Conservation (phyloP, 306 rosid genomes). For the Senna siamea region DNA sequence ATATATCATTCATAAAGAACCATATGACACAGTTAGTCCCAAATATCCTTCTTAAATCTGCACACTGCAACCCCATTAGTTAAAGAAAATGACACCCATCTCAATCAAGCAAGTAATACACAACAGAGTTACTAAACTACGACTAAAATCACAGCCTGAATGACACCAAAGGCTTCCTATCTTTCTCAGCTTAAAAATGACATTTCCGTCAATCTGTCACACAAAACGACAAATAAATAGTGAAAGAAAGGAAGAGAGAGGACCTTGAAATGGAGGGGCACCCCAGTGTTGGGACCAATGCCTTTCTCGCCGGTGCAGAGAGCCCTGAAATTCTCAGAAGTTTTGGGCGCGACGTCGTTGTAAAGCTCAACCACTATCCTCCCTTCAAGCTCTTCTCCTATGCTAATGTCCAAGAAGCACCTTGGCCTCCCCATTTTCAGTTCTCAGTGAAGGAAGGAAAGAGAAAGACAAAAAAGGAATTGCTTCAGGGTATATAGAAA, state of each 20-base stretch:
- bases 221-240: background rate
- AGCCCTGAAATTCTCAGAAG: constrained; percentile 72
- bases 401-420: constrained; percentile 64
- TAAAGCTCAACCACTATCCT: constrained; percentile 64
- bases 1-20: constrained; percentile 4
- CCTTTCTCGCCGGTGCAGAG: constrained; percentile 92
- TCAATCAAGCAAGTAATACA: background rate
- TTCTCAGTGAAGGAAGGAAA: background rate
- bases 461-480: background rate
- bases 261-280: constrained; percentile 90
- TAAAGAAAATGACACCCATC: background rate
- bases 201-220: background rate
- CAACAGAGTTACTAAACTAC: background rate
- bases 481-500: background rate
- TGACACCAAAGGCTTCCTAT: background rate
- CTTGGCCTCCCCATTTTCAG: constrained; percentile 50
- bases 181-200: constrained; percentile 10
- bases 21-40: background rate
- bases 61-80: background rate
- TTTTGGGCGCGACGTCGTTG: constrained; percentile 63
- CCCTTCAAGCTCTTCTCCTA: constrained; percentile 73
- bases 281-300: constrained; percentile 78
- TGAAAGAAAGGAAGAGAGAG: background rate
- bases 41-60: constrained; percentile 1
- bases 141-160: background rate